Conservation (phyloP, 2,329 filamentous ascomycete genomes). For the Fonsecaea multimorphosa region DNA sequence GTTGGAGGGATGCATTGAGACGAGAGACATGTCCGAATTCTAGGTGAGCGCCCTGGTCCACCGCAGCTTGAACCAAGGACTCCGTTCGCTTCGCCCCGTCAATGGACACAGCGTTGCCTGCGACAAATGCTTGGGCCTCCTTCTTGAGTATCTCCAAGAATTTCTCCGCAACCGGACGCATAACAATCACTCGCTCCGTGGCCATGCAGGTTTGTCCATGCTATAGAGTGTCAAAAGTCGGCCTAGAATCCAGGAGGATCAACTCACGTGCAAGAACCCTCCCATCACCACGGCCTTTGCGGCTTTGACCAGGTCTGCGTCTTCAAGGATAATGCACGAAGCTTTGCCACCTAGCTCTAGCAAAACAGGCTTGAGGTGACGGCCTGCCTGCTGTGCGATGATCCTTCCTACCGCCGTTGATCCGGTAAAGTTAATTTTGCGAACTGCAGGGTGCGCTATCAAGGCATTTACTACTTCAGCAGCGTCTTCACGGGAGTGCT, state of each 20-base stretch:
- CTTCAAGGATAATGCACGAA: constrained; percentile 82
- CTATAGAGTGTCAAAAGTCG: not conserved
- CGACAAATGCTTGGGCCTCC: not conserved
- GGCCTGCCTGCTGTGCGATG: constrained; percentile 79
- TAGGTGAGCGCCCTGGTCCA: constrained; percentile 64
- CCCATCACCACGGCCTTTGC: constrained; percentile 47
- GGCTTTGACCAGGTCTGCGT: constrained; percentile 70
- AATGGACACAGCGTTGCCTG: not conserved
- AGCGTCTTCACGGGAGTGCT: constrained; percentile 71
- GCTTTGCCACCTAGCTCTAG: constrained; percentile 93
- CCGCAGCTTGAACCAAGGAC: constrained; percentile 60
- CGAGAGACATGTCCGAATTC: constrained; percentile 45
- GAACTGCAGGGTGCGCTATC: constrained; percentile 70
- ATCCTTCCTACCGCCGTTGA: constrained; percentile 83
- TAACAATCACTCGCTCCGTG: constrained; percentile 49
- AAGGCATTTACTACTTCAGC: constrained; percentile 77
- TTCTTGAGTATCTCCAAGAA: not conserved
- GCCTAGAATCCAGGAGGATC: constrained; percentile 7
- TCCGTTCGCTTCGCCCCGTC: constrained; percentile 48
- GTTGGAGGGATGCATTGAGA: constrained; percentile 47
- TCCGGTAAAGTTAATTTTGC: constrained; percentile 85
- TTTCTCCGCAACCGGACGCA: constrained; percentile 1
- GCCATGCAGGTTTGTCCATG: constrained; percentile 36
- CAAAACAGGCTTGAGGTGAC: constrained; percentile 80
- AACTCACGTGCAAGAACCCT: constrained; percentile 32